Conservation (phyloP, 2,329 filamentous ascomycete genomes). For the Colletotrichum endophyticum region DNA sequence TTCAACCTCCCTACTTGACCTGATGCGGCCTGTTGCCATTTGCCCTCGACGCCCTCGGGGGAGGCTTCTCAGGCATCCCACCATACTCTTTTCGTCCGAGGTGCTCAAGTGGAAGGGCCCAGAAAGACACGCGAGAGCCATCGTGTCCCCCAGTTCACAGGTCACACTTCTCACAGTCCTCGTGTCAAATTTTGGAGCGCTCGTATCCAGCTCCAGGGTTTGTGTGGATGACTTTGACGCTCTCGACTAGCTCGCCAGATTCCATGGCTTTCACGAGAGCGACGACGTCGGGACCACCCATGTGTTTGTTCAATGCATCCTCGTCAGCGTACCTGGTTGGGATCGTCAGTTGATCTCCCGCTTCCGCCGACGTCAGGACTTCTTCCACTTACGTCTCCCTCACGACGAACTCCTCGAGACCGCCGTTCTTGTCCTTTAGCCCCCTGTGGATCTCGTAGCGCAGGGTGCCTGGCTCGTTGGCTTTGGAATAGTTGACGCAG, state of each 20-base stretch:
- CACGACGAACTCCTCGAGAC: slow-evolving; percentile 27
- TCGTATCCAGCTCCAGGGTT: not conserved
- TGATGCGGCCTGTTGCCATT: not conserved
- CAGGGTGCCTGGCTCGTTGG: slow-evolving; percentile 28
- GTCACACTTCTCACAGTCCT: not conserved
- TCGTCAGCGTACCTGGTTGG: slow-evolving; percentile 26
- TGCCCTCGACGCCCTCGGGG: not conserved
- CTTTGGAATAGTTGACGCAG: slow-evolving; percentile 26
- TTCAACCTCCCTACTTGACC: not conserved
- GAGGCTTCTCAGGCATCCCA: not conserved
- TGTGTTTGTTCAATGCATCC: slow-evolving; percentile 26
- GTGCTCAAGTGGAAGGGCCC: not conserved
- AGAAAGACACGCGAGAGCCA: not conserved
- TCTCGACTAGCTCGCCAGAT: not conserved
- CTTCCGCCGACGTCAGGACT: not conserved
- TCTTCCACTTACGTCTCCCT: slow-evolving; percentile 27
- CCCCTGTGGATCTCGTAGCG: slow-evolving; percentile 29
- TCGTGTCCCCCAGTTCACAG: not conserved
- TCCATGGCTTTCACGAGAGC: slow-evolving; percentile 24
- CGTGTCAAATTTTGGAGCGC: not conserved
- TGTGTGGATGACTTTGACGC: not conserved
- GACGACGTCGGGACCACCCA: slow-evolving; percentile 23
- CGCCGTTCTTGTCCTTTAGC: slow-evolving; percentile 24
- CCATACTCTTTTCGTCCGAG: not conserved
- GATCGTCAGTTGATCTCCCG: not conserved